phyloP scores from a whole-genome alignment of 1,284 basidiomycete species.

The Cryptococcus sp. region DNA sequence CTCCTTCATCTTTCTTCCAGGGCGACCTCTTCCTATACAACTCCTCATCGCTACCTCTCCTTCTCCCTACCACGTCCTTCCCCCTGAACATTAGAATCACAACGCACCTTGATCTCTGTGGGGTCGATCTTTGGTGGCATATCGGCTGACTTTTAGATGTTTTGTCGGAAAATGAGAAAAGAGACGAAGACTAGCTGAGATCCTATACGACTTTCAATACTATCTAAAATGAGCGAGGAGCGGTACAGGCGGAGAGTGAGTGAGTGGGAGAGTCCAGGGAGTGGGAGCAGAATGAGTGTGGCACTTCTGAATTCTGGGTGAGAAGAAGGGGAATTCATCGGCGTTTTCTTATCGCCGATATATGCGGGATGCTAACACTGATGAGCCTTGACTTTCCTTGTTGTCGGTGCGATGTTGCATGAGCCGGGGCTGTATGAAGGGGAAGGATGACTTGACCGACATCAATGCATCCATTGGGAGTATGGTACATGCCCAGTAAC shows the following conservation, averaged over 20 bases:
- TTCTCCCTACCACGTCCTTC: not conserved
- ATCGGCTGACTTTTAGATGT: conserved; percentile 5
- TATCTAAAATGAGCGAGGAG: not conserved
- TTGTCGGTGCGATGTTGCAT: no score
- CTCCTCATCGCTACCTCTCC: not conserved
- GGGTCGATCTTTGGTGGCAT: conserved; percentile 51
- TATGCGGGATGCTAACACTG: not conserved
- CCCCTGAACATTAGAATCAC: not conserved
- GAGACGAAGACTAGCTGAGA: no score
- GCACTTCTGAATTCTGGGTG: not conserved
- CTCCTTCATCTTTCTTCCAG: no score
- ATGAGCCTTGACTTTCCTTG: not conserved
- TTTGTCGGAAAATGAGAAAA: no score
- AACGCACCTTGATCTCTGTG: conserved; percentile 46
- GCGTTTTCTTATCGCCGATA: conserved; percentile 9
- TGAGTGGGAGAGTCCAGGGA: not conserved
- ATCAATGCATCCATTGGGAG: no score
- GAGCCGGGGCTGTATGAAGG: no score
- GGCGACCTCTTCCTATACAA: not conserved
- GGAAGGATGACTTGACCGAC: no score
- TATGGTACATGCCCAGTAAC: no score
- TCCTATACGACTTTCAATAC: no score
- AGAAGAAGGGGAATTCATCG: not conserved
- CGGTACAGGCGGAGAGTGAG: not conserved
- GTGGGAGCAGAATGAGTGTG: not conserved